Base-by-base conservation (phyloP, 805 yeast genomes). In the Zygosaccharomyces pseudorouxii region DNA sequence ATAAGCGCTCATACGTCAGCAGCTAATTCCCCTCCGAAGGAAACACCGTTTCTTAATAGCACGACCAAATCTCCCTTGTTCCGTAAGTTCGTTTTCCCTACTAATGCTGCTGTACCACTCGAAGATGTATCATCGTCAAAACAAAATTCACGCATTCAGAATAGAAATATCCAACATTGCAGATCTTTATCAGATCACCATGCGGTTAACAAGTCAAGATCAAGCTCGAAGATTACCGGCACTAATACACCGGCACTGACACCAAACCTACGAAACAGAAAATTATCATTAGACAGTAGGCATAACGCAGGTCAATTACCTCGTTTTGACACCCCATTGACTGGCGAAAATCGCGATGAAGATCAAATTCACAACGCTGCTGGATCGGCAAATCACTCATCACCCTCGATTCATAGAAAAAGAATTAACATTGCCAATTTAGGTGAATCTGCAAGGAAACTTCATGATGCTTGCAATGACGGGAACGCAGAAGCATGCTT, bases 401-500 rank as follows among this genome's bases (percentile, higher is more conserved):
- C 39, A 5, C 39, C 30, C 22, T 22, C 51, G 4, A 29, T 25
- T 36, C 35, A 37, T 22, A 72, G 73, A 14, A 67, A 80, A 42
- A 72, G 86, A 46, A 75, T 75, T 35, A 65, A 75, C 28, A 14
- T 42, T 33, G 88, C 87, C 1, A 77, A 82, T 45, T 75, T 79
- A 31, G 74, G 81, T 40, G 92, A 83, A 57, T 83, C 89, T 3
- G 76, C 89, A 1, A 79, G 81, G 56, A 86, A 82, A 55, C 68
- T 86, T 47, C 81, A 79, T 53, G 71, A 76, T 27, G 85, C 87
- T 1, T 84, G 90, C 4, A 72, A 73, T 47, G 65, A 71, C n/a
- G 86, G 87, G 6, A 73, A 77, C 53, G 72, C 71, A 52, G 78
- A 81, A 38, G 95, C 89, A 0, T 84, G 80, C 83, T 72, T 80